Base-by-base conservation (phyloP, 2,329 filamentous ascomycete species). In the Arthrobotrys sinensis region DNA sequence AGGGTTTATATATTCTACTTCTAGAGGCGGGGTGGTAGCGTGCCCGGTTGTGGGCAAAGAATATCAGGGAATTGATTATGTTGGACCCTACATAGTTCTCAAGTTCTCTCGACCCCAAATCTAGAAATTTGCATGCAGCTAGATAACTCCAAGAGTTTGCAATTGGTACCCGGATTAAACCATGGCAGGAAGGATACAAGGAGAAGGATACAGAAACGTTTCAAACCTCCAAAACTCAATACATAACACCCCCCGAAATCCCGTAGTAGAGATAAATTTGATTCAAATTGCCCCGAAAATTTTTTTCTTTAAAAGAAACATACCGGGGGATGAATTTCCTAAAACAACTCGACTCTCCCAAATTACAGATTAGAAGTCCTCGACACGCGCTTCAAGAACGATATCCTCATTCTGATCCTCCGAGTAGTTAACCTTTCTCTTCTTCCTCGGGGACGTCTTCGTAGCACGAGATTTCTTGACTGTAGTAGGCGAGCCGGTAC, bases 1-100 rank as follows among this genome's bases (percentile, higher is more conserved):
- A n/a, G 66, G n/a, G 53, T 70, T 70, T 70, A 40, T 62, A 70
- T 70, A 69, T 60, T 65, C 24, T 34, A 12, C n/a, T 36, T 57
- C 32, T 24, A 10, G 4, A n/a, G n/a, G 1, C 8, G 19, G 14
- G n/a, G 19, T n/a, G 36, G 8, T n/a, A 43, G n/a, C 19, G 38
- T 19, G 32, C 34, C 52, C 4, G 10, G 24, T 28, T 28, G 7
- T 14, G 11, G 40, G 40, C 11, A 45, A 45, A n/a, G n/a, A 45
- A 45, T 8, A n/a, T 6, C 32, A 36, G 16, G 7, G 8, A 11
- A 38, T 21, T 2, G 5, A 36, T 38, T 28, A 19, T 38, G 52
- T 60, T 60, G 55, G 55, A 24, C 0, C 1, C 19, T 43, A 24
- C 34, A 24, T 60, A 5, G 32, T 38, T 19, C 12, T 38, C 14